Evolutionary conservation across 768 basidiomycete species (phyloP).

Genomic region (Epithele typhae): DNA sequence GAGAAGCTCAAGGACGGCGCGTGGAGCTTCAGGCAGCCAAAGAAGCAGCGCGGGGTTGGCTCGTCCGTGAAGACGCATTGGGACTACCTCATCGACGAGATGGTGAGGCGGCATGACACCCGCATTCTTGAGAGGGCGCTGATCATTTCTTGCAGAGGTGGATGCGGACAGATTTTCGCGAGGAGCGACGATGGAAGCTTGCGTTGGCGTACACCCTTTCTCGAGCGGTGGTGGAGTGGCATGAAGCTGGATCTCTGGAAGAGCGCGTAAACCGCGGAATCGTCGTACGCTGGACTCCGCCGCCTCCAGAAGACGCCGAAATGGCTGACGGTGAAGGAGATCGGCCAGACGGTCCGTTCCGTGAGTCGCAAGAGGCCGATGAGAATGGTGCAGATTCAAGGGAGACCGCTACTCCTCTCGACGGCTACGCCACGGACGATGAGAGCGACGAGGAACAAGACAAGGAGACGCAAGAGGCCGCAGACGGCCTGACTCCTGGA

Average conservation of each 20-base stretch:
- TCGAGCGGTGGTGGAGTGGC: constrained; percentile 84
- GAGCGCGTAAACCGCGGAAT: constrained; percentile 64
- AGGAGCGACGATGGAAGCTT: constrained; percentile 91
- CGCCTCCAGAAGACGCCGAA: constrained; percentile 29
- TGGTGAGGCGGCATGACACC: constrained; percentile 50
- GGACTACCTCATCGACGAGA: constrained; percentile 96
- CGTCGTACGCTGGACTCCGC: constrained; percentile 59
- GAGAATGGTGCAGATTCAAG: constrained; percentile 21
- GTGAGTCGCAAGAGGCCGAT: constrained; percentile 14
- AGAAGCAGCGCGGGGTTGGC: constrained; percentile 82
- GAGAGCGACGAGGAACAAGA: constrained; percentile 60
- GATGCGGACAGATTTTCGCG: constrained; percentile 94
- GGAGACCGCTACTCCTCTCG: constrained; percentile 20
- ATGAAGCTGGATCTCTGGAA: constrained; percentile 60
- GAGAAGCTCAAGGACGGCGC: constrained; percentile 76
- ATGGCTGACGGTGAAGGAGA: constrained; percentile 27
- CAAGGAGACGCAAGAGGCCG: constrained; percentile 45
- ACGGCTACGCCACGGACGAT: constrained; percentile 57
- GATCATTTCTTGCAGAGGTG: constrained; percentile 61
- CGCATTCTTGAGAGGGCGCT: background rate
- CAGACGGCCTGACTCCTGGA: constrained; percentile 57
- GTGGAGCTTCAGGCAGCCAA: constrained; percentile 95
- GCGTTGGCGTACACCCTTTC: constrained; percentile 81
- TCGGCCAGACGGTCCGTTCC: constrained; percentile 27
- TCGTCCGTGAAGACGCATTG: constrained; percentile 80